A percentile compares a stretch with the other conserved stretches of the same genome.
These are phyloP conservation scores for Candida ipomoeae DNA, from an alignment of 805 yeast species.

Conservation along the genomic window DNA sequence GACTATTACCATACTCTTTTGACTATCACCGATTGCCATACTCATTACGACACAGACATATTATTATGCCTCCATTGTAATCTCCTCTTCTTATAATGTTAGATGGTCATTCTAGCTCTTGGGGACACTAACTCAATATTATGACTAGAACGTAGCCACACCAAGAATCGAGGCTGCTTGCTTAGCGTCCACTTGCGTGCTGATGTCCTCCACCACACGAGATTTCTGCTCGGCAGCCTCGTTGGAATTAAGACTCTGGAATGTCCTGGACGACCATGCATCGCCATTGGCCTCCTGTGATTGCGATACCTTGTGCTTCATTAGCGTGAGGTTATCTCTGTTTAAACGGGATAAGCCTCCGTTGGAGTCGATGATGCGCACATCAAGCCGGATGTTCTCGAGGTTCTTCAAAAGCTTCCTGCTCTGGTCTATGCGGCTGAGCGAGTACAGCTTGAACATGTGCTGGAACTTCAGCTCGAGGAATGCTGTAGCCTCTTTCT, in stretches of 20 bases:
- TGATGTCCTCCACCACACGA: constrained; percentile 8
- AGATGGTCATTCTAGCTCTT: too few relatives aligned
- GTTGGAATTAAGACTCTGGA: constrained; percentile 27
- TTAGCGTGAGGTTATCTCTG: constrained; percentile 54
- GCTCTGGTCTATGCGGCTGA: constrained; percentile 79
- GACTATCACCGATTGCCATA: too few relatives aligned
- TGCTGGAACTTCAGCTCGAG: constrained; percentile 53
- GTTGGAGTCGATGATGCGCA: constrained; percentile 65
- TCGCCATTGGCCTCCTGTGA: constrained; percentile 42
- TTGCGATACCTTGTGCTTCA: constrained; percentile 40
- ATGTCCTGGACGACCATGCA: constrained; percentile 42
- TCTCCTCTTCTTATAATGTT: too few relatives aligned
- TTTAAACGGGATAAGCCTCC: constrained; percentile 87
- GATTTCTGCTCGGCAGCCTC: constrained; percentile 23
- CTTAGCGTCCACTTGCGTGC: constrained; percentile 61
- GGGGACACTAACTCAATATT: not conserved
- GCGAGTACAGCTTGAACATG: constrained; percentile 55
- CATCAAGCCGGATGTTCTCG: constrained; percentile 67
- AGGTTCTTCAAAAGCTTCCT: constrained; percentile 71
- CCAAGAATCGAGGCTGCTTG: constrained; percentile 83
- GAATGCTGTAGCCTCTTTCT: constrained; percentile 52
- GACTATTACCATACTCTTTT: too few relatives aligned
- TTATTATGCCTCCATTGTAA: not conserved
- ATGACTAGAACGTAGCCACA: constrained; percentile 57
- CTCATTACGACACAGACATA: not conserved